phyloP scores from a whole-genome alignment of 306 rosid genomes.

The Cucurbita moschata region DNA sequence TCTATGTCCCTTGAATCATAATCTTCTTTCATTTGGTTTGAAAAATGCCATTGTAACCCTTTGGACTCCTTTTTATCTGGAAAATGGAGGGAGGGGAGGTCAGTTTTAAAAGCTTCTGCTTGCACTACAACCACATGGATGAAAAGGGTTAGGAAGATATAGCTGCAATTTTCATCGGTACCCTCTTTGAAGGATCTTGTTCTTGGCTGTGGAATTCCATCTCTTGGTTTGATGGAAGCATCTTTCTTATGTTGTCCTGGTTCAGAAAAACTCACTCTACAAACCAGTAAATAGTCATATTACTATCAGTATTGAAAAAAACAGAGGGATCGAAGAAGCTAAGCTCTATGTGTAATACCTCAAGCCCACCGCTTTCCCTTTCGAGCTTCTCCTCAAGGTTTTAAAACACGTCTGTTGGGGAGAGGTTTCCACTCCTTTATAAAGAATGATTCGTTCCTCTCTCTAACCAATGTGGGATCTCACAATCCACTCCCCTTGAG shows the following conservation, averaged over 20 bases:
- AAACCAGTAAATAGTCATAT: background rate
- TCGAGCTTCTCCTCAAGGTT: too few relatives aligned
- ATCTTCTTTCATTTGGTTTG: constrained; percentile 14
- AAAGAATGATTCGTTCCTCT: too few relatives aligned
- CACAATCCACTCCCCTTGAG: too few relatives aligned
- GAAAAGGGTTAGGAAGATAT: background rate
- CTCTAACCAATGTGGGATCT: too few relatives aligned
- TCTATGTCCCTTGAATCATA: constrained; percentile 22
- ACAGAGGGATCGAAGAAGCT: background rate
- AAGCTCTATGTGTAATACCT: background rate
- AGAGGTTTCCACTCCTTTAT: too few relatives aligned
- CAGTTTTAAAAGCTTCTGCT: background rate
- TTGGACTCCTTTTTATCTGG: constrained; percentile 10
- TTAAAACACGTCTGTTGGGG: too few relatives aligned
- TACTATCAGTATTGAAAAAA: background rate
- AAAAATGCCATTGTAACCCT: constrained; percentile 9
- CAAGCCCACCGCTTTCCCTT: too few relatives aligned
- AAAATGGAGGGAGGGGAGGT: background rate
- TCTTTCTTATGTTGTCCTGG: constrained; percentile 13
- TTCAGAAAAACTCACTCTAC: constrained; percentile 28
- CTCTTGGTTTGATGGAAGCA: constrained; percentile 8
- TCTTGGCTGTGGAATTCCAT: constrained; percentile 3
- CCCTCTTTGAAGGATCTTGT: constrained; percentile 12
- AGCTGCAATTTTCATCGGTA: background rate
- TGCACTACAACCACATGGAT: background rate